Base-by-base conservation (phyloP, 495 filamentous ascomycete genomes). In the Lasiosphaeris hirsuta region DNA sequence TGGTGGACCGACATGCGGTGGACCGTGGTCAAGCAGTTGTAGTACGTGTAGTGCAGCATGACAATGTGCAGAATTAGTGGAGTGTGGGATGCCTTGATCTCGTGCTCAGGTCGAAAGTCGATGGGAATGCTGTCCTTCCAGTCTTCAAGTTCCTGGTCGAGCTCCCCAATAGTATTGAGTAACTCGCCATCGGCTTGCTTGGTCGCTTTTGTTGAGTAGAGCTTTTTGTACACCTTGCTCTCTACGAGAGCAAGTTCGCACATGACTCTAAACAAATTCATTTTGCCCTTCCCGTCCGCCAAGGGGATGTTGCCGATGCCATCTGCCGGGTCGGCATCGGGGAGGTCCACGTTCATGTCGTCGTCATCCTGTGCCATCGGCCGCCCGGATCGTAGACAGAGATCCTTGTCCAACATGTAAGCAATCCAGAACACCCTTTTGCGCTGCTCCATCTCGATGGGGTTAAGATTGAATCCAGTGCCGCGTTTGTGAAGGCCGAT, bases 401-500 rank as follows among this genome's bases (percentile, higher is more conserved):
- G 84, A 65, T 97, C 94, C 75, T 96, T 96, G 67, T 98, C 94
- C 30, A 97, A 75, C 74, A 96, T 84, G 66, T 98, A 98, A 10
- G 89, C 92, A 64, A 98, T 96, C 94, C 94, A 98, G 64, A 97
- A 98, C 2, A 97, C 94, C 60, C 94, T 78, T 75, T 96, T 96
- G 35, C 94, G 82, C 72, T 98, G 94, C 69, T 98, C 95, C 43
- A 92, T 87, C 67, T 98, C 94, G 15, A 90, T 86, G 11, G 86
- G 84, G 63, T 92, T 96, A 41, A 98, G 77, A 57, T 92, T 92
- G 70, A 97, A 97, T 1, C 87, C 87, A 23, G 88, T 91, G 13
- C 92, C 93, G 55, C 88, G 82, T 70, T 96, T 97, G 73, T 98
- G 94, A 43, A 98, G 78, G 19, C 94, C 94, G 62, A 98, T 97